phyloP scores from a whole-genome alignment of 106 monocot species.

The Acorus gramineus region DNA sequence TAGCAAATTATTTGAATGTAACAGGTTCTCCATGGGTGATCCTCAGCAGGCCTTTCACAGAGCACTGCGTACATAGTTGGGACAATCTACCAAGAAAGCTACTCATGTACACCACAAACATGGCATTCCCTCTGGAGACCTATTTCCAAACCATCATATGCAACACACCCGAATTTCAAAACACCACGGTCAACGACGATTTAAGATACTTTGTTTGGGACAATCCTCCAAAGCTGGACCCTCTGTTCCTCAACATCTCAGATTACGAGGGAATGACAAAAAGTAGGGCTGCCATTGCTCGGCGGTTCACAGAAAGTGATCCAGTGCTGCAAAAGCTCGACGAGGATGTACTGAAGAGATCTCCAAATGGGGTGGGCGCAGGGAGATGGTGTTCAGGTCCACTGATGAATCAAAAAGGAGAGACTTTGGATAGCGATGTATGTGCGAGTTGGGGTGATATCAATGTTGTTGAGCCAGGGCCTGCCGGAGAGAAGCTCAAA shows the following conservation, averaged over 20 bases:
- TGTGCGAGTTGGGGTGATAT: conserved; percentile 44
- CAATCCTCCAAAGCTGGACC: conserved; percentile 52
- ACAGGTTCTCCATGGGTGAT: conserved; percentile 92
- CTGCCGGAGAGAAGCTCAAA: conserved; percentile 34
- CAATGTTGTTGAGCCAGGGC: conserved; percentile 26
- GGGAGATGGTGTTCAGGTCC: conserved; percentile 47
- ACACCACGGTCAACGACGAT: conserved; percentile 74
- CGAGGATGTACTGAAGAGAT: conserved; percentile 32
- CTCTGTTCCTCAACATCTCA: conserved; percentile 46
- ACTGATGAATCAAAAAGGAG: background rate
- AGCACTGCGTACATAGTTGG: conserved; percentile 45
- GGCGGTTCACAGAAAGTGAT: conserved; percentile 47
- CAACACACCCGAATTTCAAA: conserved; percentile 58
- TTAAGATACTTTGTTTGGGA: conserved; percentile 70
- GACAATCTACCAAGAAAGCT: conserved; percentile 86
- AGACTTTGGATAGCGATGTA: conserved; percentile 1
- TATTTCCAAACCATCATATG: conserved; percentile 90
- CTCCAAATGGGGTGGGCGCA: conserved; percentile 11
- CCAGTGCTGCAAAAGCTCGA: conserved; percentile 45
- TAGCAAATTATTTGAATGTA: background rate
- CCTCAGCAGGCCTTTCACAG: conserved; percentile 58
- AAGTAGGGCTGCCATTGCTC: conserved; percentile 65
- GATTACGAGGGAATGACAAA: conserved; percentile 41
- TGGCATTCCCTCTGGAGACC: conserved; percentile 55
- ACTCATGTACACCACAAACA: conserved; percentile 84